Evolutionary conservation across 805 yeast species (phyloP).

Genomic region (Myxozyma vanderwaltii): DNA sequence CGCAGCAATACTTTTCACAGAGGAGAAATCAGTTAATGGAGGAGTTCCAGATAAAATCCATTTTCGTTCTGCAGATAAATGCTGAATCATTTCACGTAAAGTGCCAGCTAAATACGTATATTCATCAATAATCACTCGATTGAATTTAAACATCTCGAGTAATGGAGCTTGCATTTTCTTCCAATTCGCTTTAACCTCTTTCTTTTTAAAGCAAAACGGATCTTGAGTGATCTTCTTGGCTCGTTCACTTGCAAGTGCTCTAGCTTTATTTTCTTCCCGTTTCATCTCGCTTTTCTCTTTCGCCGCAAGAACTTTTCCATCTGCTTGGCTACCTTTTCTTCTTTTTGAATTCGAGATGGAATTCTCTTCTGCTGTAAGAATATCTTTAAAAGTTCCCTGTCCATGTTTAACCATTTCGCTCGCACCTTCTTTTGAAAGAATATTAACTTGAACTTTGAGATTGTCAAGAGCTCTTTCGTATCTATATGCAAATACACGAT

Average conservation of each 20-base stretch:
- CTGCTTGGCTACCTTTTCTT: background rate
- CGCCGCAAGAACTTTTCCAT: background rate
- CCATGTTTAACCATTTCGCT: background rate
- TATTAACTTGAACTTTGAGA: background rate
- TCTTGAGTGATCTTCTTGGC: background rate
- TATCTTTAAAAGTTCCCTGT: background rate
- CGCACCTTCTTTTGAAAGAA: constrained; percentile 3
- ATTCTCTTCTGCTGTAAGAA: background rate
- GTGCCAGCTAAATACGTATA: constrained; percentile 19
- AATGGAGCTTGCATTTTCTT: constrained; percentile 11
- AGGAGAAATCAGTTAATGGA: constrained; percentile 11
- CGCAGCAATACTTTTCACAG: constrained; percentile 17
- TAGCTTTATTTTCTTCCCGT: background rate
- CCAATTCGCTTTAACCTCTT: constrained; percentile 8
- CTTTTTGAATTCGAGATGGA: background rate
- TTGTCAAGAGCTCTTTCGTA: constrained; percentile 3
- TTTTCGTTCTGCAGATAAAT: constrained; percentile 1
- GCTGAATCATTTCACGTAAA: constrained; percentile 10
- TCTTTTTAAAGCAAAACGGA: background rate
- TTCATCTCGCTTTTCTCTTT: background rate
- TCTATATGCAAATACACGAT: constrained; percentile 11
- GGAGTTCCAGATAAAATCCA: constrained; percentile 24
- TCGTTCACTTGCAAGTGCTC: background rate
- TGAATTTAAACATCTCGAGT: constrained; percentile 15
- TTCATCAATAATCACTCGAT: constrained; percentile 19